Base-by-base conservation (phyloP, 208 protist species). In the Kentomonas sorsogonicus region DNA sequence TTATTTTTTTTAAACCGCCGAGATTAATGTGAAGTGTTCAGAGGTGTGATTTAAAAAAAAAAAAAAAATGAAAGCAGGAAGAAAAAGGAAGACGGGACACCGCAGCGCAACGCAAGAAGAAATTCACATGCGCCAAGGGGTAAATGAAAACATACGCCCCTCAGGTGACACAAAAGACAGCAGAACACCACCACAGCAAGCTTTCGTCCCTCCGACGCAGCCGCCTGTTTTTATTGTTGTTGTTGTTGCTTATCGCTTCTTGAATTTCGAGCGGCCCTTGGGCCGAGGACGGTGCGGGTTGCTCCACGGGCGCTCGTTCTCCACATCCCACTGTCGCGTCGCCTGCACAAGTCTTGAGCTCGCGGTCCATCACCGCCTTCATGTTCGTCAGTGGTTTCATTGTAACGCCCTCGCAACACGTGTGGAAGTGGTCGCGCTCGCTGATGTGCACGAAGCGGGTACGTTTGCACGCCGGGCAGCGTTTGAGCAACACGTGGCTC, bases 221-320 rank as follows among this genome's bases (percentile, higher is more conserved):
- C n/a, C n/a, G n/a, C n/a, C n/a, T n/a, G n/a, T n/a, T n/a, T n/a
- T n/a, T n/a, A n/a, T n/a, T n/a, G n/a, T n/a, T n/a, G n/a, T n/a
- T n/a, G n/a, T n/a, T 13, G 20, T 25, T 1, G 6, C 3, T 10
- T 29, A 52, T 73, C 75, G 74, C 68, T 94, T 94, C 61, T 89
- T 94, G 44, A 90, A 58, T 67, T 94, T 94, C 9, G 87, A 94
- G 18, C 87, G 67, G 15, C 87, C 87, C 44, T 94, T 94, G 16
- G 87, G 87, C 44, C 68, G 74, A 13, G 87, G 87, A n/a, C 74
- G 67, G 53, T 94, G 87, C 23, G 87, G 62, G 47, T 84, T 91
- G 63, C 72, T 79, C 74, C 77, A 89, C 23, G 87, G 87, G 11
- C 79, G 70, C 33, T 91, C 72, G 57, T 87, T 83, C 45, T 89